phyloP scores from a whole-genome alignment of 1,284 basidiomycete species.

The Anthracocystis panici-leucophaei region DNA sequence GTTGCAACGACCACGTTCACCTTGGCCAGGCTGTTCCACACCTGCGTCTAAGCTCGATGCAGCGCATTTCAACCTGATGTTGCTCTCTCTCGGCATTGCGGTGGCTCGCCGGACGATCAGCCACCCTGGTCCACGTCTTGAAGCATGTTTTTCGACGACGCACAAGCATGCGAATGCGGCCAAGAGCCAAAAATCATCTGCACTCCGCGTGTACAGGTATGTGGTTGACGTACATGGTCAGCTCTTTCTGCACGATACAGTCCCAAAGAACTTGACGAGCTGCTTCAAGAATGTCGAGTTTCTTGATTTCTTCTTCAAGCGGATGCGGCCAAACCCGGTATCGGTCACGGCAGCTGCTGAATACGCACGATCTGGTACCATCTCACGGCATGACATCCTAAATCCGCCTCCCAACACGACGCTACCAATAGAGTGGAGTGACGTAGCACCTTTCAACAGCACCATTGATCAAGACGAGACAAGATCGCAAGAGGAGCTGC shows the following conservation, averaged over 20 bases:
- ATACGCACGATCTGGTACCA: conserved; percentile 14
- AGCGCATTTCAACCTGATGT: background rate
- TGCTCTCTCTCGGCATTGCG: background rate
- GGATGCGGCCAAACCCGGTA: conserved; percentile 38
- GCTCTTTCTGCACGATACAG: conserved; percentile 67
- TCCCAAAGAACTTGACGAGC: conserved; percentile 68
- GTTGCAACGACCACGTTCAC: background rate
- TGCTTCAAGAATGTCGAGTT: conserved; percentile 56
- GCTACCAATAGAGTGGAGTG: conserved; percentile 23
- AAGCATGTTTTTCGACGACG: background rate
- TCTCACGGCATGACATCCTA: conserved; percentile 38
- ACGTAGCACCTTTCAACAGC: conserved; percentile 30
- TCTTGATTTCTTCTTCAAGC: conserved; percentile 58
- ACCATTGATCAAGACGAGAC: conserved; percentile 11
- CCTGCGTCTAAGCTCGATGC: background rate
- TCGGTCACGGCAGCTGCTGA: conserved; percentile 1
- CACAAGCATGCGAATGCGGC: background rate
- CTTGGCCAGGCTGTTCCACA: background rate
- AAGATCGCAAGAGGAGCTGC: conserved; percentile 15
- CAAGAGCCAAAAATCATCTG: background rate
- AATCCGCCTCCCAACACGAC: conserved; percentile 4
- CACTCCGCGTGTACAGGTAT: conserved; percentile 63
- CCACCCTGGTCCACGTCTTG: background rate
- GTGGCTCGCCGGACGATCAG: background rate
- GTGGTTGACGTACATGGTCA: conserved; percentile 68